Evolutionary conservation across 352 stramenopile species (phyloP), one percentile per base, ranked within the genome.

Genomic region (Globisporangium acanthophoron): DNA sequence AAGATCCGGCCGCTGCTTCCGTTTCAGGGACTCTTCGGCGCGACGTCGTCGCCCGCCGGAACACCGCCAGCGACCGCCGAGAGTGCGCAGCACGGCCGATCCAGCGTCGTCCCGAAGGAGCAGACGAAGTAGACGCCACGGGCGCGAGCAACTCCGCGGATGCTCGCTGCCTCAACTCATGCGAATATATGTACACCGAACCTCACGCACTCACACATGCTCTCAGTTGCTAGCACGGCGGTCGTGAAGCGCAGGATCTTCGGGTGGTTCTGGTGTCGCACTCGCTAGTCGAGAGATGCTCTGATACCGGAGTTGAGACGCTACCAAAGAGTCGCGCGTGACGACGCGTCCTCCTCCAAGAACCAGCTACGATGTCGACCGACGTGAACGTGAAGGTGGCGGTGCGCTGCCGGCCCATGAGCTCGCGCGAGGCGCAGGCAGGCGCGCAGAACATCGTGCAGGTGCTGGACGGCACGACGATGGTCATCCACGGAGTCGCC

Each of bases 321-420:
- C 24, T 27, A 27, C 24, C 24, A 27, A 41, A 16, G 27, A 24
- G 27, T 52, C 46, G 21, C 18, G 24, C 15, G 16, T 24, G 7
- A 39, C 33, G 33, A 39, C 8, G 7, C 33, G 16, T 21, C 41
- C 16, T 47, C 41, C 41, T 50, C 11, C 45, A 50, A 13, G 24
- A 27, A 2, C 24, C 24, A 27, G 24, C 24, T 8, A 21, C 16
- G 1, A 83, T 80, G 71, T 78, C 80, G 59, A 92, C 76, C 43
- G 81, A 92, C 33, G 82, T 90, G 44, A 97, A 96, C 61, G 87
- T 97, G 35, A 88, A 92, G 47, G 90, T 97, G 56, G 90, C 88
- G 11, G 87, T 97, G 71, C 83, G 90, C 52, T 93, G 80, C 51
- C 78, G 90, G 7, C 90, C 90, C 11, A 90, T 97, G 71, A 96